phyloP scores from a whole-genome alignment of 306 rosid genomes.

The Vigna reflexopilosa region DNA sequence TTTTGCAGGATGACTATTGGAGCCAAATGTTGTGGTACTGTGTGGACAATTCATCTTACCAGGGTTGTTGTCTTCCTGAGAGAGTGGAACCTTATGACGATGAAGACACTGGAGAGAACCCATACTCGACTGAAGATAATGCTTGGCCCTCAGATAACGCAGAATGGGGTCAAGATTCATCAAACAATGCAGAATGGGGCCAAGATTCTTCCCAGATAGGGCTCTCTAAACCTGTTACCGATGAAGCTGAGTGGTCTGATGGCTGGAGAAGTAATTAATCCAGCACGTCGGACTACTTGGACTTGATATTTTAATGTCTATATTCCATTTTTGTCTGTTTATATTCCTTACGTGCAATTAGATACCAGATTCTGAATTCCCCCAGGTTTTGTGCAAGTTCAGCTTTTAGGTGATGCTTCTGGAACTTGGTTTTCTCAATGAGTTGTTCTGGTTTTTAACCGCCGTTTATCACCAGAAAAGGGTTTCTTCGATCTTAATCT shows the following conservation, averaged over 20 bases:
- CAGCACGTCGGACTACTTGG: background rate
- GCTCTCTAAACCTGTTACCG: slow-evolving; percentile 50
- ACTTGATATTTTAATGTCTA: background rate
- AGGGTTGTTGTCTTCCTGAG: slow-evolving; percentile 80
- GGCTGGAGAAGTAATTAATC: slow-evolving; percentile 69
- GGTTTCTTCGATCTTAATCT: background rate
- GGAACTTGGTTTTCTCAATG: background rate
- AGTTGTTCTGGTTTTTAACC: background rate
- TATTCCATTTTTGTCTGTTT: background rate
- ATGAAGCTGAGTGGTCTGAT: slow-evolving; percentile 90
- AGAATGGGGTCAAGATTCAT: slow-evolving; percentile 44
- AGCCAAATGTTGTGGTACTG: slow-evolving; percentile 87
- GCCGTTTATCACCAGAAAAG: background rate
- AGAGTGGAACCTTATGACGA: slow-evolving; percentile 47
- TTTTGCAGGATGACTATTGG: slow-evolving; percentile 82
- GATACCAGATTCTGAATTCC: background rate
- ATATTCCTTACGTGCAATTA: background rate
- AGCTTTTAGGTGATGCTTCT: background rate
- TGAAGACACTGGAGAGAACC: slow-evolving; percentile 45
- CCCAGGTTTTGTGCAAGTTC: background rate
- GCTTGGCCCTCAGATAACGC: background rate
- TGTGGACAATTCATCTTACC: slow-evolving; percentile 76
- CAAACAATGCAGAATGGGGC: slow-evolving; percentile 34
- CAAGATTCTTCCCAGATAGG: slow-evolving; percentile 46
- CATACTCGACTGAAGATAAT: slow-evolving; percentile 41